Percentiles rank a stretch among this genome's conserved stretches.
These are phyloP conservation scores for Trichoderma atrobrunneum DNA, from an alignment of 2,329 filamentous ascomycete genomes.

Conservation along the genomic window DNA sequence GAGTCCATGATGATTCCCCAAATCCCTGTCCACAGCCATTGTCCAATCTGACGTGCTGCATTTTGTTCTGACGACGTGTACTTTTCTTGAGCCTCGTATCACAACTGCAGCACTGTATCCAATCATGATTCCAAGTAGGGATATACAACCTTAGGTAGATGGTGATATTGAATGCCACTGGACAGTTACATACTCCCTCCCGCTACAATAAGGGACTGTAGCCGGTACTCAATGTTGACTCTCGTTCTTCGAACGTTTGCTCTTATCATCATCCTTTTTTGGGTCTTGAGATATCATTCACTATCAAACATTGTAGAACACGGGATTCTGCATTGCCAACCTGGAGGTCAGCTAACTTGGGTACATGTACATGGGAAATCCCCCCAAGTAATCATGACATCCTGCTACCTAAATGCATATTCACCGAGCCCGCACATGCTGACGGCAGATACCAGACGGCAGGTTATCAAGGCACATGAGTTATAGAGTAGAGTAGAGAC, in stretches of 20 bases:
- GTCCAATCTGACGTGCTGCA: neutral
- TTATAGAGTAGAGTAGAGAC: neutral
- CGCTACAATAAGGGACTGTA: neutral
- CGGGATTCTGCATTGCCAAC: neutral
- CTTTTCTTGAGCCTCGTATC: neutral
- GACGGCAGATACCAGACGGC: neutral
- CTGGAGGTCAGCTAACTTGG: neutral
- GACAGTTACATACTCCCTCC: too few relatives aligned
- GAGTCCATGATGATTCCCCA: neutral
- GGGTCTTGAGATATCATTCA: neutral
- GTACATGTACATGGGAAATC: neutral
- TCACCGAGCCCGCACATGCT: neutral
- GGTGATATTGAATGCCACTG: neutral
- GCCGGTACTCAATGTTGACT: neutral
- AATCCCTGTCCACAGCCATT: neutral
- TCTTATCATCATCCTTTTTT: neutral
- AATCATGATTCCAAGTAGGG: neutral
- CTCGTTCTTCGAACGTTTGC: neutral
- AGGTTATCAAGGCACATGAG: neutral
- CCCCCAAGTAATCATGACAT: neutral
- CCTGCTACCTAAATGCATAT: neutral
- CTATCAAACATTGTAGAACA: neutral
- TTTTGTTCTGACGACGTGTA: neutral
- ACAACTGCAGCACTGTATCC: neutral
- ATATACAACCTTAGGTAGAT: neutral